These are phyloP conservation scores for Craspedostauros australis DNA, from an alignment of 108 stramenopile genomes.

Conservation along the genomic window DNA sequence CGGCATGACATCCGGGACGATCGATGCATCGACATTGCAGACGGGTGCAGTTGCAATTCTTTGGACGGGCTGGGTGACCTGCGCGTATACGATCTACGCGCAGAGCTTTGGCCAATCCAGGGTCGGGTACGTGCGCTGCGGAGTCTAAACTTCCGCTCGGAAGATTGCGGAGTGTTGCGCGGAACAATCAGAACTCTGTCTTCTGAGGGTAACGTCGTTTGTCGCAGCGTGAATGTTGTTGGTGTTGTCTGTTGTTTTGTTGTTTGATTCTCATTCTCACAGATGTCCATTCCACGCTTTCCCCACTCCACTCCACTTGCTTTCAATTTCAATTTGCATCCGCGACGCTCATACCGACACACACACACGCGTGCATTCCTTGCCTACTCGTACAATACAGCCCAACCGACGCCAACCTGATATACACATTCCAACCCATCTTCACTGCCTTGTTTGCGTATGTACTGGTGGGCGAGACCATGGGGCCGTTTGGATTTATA, in stretches of 20 bases:
- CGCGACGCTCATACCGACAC: too few relatives aligned
- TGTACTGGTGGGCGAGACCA: slow-evolving; percentile 61
- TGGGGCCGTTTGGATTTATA: slow-evolving; percentile 46
- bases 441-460: slow-evolving; percentile 82
- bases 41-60: slow-evolving; percentile 52
- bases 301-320: too few relatives aligned
- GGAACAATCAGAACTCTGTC: too few relatives aligned
- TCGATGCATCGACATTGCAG: slow-evolving; percentile 17
- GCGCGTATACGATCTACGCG: slow-evolving; percentile 78
- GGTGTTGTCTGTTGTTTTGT: background rate
- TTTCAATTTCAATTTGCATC: too few relatives aligned
- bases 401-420: slow-evolving; percentile 78
- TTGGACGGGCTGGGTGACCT: slow-evolving; percentile 82
- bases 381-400: too few relatives aligned
- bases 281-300: too few relatives aligned
- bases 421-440: slow-evolving; percentile 84
- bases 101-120: slow-evolving; percentile 78
- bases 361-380: too few relatives aligned
- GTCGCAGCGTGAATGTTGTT: background rate
- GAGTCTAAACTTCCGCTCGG: too few relatives aligned
- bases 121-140: slow-evolving; percentile 41
- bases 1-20: slow-evolving; percentile 23
- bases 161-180: too few relatives aligned
- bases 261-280: too few relatives aligned
- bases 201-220: too few relatives aligned